Percentiles rank a stretch among this genome's conserved stretches.
Conservation (phyloP, 1,284 basidiomycete genomes). For the Ceraceosorus guamensis region DNA sequence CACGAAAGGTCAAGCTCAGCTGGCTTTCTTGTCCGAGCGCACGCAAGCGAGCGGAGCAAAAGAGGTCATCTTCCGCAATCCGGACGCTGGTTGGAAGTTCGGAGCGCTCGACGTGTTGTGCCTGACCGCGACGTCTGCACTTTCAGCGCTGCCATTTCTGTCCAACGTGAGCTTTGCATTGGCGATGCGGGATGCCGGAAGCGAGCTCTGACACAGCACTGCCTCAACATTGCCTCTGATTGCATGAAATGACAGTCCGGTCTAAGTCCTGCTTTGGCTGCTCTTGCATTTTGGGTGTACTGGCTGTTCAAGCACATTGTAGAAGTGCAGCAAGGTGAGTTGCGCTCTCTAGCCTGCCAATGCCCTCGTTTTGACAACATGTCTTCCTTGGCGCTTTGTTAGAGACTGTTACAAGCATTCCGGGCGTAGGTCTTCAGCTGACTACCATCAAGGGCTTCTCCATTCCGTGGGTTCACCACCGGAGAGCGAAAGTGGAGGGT, state of each 20-base stretch:
- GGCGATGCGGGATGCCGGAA: too few relatives aligned
- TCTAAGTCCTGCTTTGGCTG: too few relatives aligned
- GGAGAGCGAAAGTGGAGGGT: background rate
- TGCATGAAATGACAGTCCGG: too few relatives aligned
- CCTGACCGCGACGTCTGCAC: too few relatives aligned
- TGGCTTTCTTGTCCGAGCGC: slow-evolving; percentile 9
- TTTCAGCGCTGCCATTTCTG: too few relatives aligned
- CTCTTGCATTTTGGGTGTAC: background rate
- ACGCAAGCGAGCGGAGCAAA: slow-evolving; percentile 4
- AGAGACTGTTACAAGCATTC: slow-evolving; percentile 23
- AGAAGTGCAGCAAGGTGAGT: slow-evolving; percentile 9
- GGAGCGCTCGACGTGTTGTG: background rate
- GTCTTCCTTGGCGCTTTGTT: background rate
- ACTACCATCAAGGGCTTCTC: slow-evolving; percentile 21
- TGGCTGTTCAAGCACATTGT: slow-evolving; percentile 11
- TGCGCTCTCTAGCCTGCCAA: background rate
- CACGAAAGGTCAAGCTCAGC: background rate
- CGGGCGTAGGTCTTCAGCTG: slow-evolving; percentile 33
- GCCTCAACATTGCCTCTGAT: too few relatives aligned
- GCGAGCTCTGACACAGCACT: too few relatives aligned
- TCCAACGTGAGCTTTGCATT: too few relatives aligned
- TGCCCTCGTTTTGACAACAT: background rate
- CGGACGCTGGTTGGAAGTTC: slow-evolving; percentile 3
- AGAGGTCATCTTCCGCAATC: background rate
- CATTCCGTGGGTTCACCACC: slow-evolving; percentile 1